phyloP scores from a whole-genome alignment of 2,329 filamentous ascomycete species.

The Ustilaginoidea virens region DNA sequence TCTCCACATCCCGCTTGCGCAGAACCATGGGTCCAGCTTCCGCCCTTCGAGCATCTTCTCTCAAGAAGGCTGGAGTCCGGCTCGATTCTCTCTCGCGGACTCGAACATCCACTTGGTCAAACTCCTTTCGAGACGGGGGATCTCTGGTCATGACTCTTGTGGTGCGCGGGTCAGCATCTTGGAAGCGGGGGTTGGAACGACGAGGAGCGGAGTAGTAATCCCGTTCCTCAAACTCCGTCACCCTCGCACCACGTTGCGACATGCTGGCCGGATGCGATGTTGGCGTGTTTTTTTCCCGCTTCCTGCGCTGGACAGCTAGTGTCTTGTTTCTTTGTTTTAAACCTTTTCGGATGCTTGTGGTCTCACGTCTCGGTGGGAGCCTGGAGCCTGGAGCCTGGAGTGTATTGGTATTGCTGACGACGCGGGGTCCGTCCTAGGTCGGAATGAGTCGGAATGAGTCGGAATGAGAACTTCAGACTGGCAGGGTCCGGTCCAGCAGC shows the following conservation, averaged over 20 bases:
- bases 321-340: too few species aligned
- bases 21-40: constrained; percentile 38
- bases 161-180: constrained; percentile 11
- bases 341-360: too few species aligned
- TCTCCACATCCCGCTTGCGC: constrained; percentile 39
- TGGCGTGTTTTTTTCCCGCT: too few species aligned
- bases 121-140: constrained; percentile 13
- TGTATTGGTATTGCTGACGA: too few species aligned
- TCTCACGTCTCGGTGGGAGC: too few species aligned
- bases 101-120: constrained; percentile 24
- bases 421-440: too few species aligned
- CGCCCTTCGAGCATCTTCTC: constrained; percentile 29
- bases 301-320: too few species aligned
- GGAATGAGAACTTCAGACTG: too few species aligned
- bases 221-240: constrained; percentile 29
- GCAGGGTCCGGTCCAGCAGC: too few species aligned
- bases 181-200: constrained; percentile 14
- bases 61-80: constrained; percentile 33
- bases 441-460: too few species aligned
- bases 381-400: too few species aligned
- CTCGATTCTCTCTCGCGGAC: constrained; percentile 28
- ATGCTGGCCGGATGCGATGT: constrained; percentile 6
- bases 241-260: constrained; percentile 7
- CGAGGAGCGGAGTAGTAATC: constrained; percentile 25
- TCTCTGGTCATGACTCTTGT: constrained; percentile 10